Evolutionary conservation across 805 yeast genomes (phyloP).

Genomic region (Candida anglica): DNA sequence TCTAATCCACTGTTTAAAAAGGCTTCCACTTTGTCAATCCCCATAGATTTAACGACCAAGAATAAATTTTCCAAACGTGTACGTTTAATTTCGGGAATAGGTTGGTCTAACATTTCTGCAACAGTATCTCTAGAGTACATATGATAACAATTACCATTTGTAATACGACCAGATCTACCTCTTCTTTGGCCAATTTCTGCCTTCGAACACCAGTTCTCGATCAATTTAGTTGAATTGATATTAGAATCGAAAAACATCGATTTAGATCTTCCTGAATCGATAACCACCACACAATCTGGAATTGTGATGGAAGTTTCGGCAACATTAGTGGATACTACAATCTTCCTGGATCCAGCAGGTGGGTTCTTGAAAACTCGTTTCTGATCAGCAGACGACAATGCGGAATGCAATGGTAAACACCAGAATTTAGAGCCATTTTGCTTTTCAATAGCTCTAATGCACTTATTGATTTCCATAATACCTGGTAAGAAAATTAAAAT

Average conservation of each 20-base stretch:
- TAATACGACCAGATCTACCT: constrained; percentile 98
- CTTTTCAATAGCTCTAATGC: constrained; percentile 41
- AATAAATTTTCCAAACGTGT: constrained; percentile 81
- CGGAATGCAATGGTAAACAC: constrained; percentile 84
- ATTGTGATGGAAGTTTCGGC: constrained; percentile 98
- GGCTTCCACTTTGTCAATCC: constrained; percentile 62
- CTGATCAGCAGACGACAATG: constrained; percentile 79
- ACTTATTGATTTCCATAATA: constrained; percentile 74
- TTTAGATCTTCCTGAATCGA: constrained; percentile 85
- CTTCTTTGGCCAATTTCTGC: constrained; percentile 90
- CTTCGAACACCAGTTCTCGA: constrained; percentile 82
- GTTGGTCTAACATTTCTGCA: constrained; percentile 59
- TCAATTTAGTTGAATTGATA: constrained; percentile 63
- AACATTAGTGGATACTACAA: constrained; percentile 86
- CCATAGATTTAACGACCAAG: constrained; percentile 85
- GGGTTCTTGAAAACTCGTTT: constrained; percentile 63
- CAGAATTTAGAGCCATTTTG: constrained; percentile 11
- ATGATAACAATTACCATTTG: constrained; percentile 77
- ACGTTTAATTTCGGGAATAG: constrained; percentile 85
- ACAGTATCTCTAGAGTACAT: constrained; percentile 63
- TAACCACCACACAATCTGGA: constrained; percentile 88
- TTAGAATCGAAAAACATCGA: constrained; percentile 66
- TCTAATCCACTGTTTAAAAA: constrained; percentile 78
- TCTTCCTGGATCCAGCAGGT: constrained; percentile 50
- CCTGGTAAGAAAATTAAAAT: constrained; percentile 88